Evolutionary conservation across 306 rosid genomes (phyloP).

Genomic region (Carpinus fangiana): DNA sequence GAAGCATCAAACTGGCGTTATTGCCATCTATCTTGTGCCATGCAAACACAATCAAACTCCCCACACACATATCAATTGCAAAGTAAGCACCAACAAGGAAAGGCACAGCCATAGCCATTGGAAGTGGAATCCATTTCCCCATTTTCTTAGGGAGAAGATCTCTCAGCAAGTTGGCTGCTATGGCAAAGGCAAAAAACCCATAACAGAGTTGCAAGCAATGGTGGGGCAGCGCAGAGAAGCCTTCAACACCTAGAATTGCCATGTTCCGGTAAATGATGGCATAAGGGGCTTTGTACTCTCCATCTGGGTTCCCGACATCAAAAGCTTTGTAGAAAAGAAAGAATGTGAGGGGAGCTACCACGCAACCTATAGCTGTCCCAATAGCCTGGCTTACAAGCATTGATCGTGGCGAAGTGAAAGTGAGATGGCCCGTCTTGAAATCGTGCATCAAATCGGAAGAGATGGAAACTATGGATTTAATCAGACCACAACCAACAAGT

Average conservation of each 20-base stretch:
- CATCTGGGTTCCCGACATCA: conserved; percentile 79
- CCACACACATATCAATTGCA: conserved; percentile 93
- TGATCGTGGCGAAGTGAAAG: conserved; percentile 88
- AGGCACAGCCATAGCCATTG: conserved; percentile 99
- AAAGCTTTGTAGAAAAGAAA: conserved; percentile 92
- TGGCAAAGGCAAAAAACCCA: conserved; percentile 74
- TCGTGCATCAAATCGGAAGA: conserved; percentile 98
- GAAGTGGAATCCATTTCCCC: conserved; percentile 80
- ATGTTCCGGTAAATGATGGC: conserved; percentile 92
- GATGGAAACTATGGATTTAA: conserved; percentile 87
- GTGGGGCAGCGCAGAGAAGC: conserved; percentile 83
- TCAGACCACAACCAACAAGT: conserved; percentile 90
- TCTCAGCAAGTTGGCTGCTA: conserved; percentile 72
- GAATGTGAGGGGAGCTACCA: conserved; percentile 88
- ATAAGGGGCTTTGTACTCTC: conserved; percentile 93
- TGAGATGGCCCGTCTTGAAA: conserved; percentile 91
- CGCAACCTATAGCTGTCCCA: conserved; percentile 89
- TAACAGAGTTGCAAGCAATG: conserved; percentile 89
- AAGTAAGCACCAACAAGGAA: conserved; percentile 92
- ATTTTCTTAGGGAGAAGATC: conserved; percentile 57
- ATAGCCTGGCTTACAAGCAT: conserved; percentile 95
- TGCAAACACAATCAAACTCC: conserved; percentile 71
- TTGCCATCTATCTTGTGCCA: conserved; percentile 64
- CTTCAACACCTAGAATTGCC: conserved; percentile 92
- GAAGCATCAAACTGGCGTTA: conserved; percentile 73